Conservation (phyloP, 352 stramenopile genomes). For the Globisporangium nagaii region DNA sequence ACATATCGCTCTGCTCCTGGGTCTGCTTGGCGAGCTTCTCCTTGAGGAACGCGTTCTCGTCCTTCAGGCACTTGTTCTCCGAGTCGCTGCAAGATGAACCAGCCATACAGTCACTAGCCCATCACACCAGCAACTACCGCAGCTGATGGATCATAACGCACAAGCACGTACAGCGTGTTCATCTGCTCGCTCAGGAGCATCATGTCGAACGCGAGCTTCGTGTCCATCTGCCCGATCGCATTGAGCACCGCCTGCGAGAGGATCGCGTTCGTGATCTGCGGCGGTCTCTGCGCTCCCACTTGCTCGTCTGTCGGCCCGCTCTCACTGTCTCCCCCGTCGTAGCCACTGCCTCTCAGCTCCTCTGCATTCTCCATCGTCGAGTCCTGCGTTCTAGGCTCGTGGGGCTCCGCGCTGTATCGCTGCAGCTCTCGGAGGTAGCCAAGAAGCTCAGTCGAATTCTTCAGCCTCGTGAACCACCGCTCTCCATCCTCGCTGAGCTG, state of each 20-base stretch:
- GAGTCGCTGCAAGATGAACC: no score
- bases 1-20: constrained; percentile 76
- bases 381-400: no score
- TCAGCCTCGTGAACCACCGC: no score
- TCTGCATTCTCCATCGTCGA: background rate
- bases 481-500: no score
- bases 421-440: no score
- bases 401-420: no score
- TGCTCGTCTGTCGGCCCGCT: background rate
- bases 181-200: constrained; percentile 58
- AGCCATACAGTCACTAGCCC: no score
- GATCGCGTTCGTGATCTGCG: constrained; percentile 28
- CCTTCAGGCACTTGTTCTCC: constrained; percentile 29
- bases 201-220: constrained; percentile 62
- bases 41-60: constrained; percentile 45
- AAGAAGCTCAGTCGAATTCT: no score
- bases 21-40: constrained; percentile 30
- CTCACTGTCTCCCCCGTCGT: background rate
- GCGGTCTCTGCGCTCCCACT: background rate
- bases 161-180: constrained; percentile 12
- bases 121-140: no score
- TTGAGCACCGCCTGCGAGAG: constrained; percentile 36
- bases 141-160: no score
- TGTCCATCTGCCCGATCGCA: constrained; percentile 41
- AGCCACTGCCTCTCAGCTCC: background rate